Conservation (phyloP, 176 grass and related monocot species). For the Lolium rigidum region DNA sequence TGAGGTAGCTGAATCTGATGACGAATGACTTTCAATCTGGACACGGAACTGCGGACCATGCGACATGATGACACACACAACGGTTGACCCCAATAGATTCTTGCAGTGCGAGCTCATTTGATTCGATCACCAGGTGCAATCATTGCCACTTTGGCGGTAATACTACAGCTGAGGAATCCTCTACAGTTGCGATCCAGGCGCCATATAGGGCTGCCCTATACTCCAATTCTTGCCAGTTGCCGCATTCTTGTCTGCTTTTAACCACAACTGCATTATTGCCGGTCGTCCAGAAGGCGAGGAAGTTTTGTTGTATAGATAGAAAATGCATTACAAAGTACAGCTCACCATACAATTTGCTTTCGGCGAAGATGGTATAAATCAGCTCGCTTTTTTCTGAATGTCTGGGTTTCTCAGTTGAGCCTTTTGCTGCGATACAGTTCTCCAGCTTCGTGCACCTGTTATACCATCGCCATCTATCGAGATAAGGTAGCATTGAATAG, state of each 20-base stretch:
- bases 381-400: not conserved
- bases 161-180: slow-evolving; percentile 16
- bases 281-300: not conserved
- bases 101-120: slow-evolving; percentile 31
- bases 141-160: slow-evolving; percentile 23
- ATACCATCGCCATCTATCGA: not conserved
- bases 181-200: slow-evolving; percentile 23
- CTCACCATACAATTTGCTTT: not conserved
- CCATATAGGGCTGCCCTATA: slow-evolving; percentile 8
- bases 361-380: not conserved
- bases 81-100: slow-evolving; percentile 44
- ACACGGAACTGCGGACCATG: slow-evolving; percentile 2
- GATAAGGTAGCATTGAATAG: slow-evolving; percentile 6
- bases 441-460: not conserved
- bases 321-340: slow-evolving; percentile 1
- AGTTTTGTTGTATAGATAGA: slow-evolving; percentile 64
- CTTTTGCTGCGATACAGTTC: not conserved
- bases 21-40: slow-evolving; percentile 36
- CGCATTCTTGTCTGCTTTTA: not conserved
- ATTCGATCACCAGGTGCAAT: slow-evolving; percentile 39
- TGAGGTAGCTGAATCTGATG: slow-evolving; percentile 48
- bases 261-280: not conserved
- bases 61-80: slow-evolving; percentile 35
- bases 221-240: slow-evolving; percentile 21
- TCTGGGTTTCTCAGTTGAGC: not conserved